Percentiles rank a stretch among this genome's conserved stretches.
These are phyloP conservation scores for Clavispora fructus DNA, from an alignment of 805 yeast genomes.

Conservation along the genomic window DNA sequence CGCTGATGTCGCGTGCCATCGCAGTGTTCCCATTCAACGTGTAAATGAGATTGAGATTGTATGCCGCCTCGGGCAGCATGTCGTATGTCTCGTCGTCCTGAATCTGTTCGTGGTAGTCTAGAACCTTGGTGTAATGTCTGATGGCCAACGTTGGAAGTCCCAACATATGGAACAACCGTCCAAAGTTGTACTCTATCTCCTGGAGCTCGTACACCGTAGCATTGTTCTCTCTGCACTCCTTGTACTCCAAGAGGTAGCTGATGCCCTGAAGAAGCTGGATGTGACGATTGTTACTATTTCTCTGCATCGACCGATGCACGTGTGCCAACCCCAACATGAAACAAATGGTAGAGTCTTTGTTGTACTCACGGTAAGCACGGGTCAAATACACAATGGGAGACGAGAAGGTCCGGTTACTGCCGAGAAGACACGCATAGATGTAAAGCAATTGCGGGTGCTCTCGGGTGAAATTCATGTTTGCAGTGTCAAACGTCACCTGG, in stretches of 20 bases:
- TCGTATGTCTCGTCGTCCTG: constrained; percentile 47
- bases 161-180: constrained; percentile 76
- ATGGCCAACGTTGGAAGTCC: constrained; percentile 75
- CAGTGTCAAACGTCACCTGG: constrained; percentile 52
- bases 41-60: constrained; percentile 73
- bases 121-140: constrained; percentile 64
- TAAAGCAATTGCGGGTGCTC: constrained; percentile 65
- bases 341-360: constrained; percentile 74
- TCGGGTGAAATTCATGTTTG: constrained; percentile 31
- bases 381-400: constrained; percentile 77
- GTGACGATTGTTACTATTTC: constrained; percentile 81
- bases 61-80: constrained; percentile 75
- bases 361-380: constrained; percentile 61
- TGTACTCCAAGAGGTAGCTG: constrained; percentile 70
- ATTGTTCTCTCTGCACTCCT: constrained; percentile 40
- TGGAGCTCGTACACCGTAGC: constrained; percentile 50
- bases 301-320: constrained; percentile 86
- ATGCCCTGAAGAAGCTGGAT: constrained; percentile 84
- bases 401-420: constrained; percentile 75
- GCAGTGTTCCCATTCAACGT: constrained; percentile 66
- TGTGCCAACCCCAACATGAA: constrained; percentile 74
- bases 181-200: constrained; percentile 80
- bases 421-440: constrained; percentile 74
- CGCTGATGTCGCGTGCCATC: constrained; percentile 61
- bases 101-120: constrained; percentile 34